Percentiles rank a stretch among this genome's conserved stretches.
Conservation (phyloP, 2,329 filamentous ascomycete species). For the Mariannaea elegans region DNA sequence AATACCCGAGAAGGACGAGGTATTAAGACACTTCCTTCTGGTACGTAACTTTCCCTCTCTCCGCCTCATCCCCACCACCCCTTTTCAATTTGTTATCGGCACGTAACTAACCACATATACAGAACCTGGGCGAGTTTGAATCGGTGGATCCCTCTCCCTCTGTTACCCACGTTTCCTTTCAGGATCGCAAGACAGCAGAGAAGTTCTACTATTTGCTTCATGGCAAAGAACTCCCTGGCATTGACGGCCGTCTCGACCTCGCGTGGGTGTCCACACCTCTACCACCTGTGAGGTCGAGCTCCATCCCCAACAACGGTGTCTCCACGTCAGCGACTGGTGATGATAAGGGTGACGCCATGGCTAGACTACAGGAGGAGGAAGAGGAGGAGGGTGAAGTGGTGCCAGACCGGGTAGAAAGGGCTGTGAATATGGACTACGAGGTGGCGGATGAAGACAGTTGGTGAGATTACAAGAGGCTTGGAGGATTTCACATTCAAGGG, state of each 20-base stretch:
- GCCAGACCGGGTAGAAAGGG: constrained; percentile 42
- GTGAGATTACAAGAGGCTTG: constrained; percentile 33
- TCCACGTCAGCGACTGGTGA: constrained; percentile 5
- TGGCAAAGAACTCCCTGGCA: constrained; percentile 66
- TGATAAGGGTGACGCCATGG: constrained; percentile 39
- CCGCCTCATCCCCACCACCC: not conserved
- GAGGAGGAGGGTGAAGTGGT: constrained; percentile 23
- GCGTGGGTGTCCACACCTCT: constrained; percentile 62
- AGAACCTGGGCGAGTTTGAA: constrained; percentile 71
- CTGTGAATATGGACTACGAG: constrained; percentile 62
- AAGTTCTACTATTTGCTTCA: constrained; percentile 69
- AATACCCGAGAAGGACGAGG: constrained; percentile 70
- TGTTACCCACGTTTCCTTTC: constrained; percentile 67
- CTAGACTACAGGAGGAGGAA: constrained; percentile 25
- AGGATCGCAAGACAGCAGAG: constrained; percentile 76
- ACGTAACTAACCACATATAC: constrained; percentile 5
- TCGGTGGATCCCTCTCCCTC: constrained; percentile 60
- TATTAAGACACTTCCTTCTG: constrained; percentile 75
- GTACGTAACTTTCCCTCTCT: constrained; percentile 53
- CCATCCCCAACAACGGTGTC: constrained; percentile 21
- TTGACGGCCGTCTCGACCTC: constrained; percentile 70
- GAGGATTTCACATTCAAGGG: not conserved
- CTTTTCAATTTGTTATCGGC: not conserved
- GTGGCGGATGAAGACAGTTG: constrained; percentile 61
- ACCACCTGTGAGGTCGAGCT: constrained; percentile 26